Conservation (phyloP, 371 early-diverging fungal genomes). For the Mucor piriformis region DNA sequence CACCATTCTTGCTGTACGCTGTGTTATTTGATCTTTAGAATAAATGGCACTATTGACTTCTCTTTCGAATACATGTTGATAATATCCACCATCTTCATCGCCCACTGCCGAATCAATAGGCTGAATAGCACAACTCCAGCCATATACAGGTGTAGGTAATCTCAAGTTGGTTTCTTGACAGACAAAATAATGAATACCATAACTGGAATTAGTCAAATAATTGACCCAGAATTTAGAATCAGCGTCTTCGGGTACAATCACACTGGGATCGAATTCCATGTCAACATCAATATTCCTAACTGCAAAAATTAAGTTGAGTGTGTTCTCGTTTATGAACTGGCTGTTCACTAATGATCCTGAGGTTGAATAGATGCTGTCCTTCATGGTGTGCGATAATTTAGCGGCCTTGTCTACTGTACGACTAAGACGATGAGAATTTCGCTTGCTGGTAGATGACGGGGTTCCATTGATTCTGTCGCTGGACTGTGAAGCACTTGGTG, state of each 20-base stretch:
- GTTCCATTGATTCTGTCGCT: slow-evolving; percentile 3
- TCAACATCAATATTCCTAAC: slow-evolving; percentile 1
- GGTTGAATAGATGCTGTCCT: slow-evolving; percentile 29
- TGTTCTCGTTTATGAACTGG: background rate
- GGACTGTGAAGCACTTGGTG: slow-evolving; percentile 8
- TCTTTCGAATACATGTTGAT: slow-evolving; percentile 29
- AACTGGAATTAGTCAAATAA: slow-evolving; percentile 48
- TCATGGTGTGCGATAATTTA: slow-evolving; percentile 29
- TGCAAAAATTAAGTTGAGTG: slow-evolving; percentile 4
- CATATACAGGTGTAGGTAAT: slow-evolving; percentile 35
- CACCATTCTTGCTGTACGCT: slow-evolving; percentile 47
- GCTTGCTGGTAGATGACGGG: slow-evolving; percentile 21
- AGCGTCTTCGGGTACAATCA: slow-evolving; percentile 41
- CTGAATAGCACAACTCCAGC: slow-evolving; percentile 46
- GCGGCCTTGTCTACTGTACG: slow-evolving; percentile 46
- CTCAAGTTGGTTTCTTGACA: slow-evolving; percentile 35
- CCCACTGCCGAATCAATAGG: background rate
- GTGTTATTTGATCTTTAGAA: slow-evolving; percentile 37
- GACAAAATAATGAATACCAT: slow-evolving; percentile 55
- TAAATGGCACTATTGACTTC: slow-evolving; percentile 43
- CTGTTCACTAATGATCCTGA: background rate
- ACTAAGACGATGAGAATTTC: slow-evolving; percentile 43
- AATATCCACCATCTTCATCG: slow-evolving; percentile 16
- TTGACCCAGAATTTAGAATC: slow-evolving; percentile 41
- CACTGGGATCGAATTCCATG: slow-evolving; percentile 28